phyloP scores from a whole-genome alignment of 2,329 filamentous ascomycete species.

The Aspergillus sp. region DNA sequence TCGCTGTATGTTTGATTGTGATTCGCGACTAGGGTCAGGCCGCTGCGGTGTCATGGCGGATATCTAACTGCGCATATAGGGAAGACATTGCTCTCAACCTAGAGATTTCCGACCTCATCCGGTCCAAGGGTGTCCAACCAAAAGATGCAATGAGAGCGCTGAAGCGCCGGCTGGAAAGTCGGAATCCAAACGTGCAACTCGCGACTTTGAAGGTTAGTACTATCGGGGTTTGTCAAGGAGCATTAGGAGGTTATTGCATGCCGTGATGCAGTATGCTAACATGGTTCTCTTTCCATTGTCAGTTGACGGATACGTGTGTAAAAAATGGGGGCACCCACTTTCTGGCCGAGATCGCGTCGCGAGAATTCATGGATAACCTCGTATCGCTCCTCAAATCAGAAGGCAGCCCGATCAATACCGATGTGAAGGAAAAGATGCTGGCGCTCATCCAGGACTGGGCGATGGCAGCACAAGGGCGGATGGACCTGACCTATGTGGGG shows the following conservation, averaged over 20 bases:
- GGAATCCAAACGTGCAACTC: conserved; percentile 94
- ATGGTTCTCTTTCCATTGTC: background rate
- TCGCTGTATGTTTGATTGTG: conserved; percentile 60
- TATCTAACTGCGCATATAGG: conserved; percentile 38
- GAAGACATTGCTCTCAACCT: conserved; percentile 96
- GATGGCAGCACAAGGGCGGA: conserved; percentile 73
- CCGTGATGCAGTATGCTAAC: conserved; percentile 9
- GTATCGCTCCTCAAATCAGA: conserved; percentile 80
- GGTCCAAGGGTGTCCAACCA: conserved; percentile 93
- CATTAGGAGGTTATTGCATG: too few species aligned
- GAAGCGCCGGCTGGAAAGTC: conserved; percentile 89
- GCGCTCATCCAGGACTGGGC: conserved; percentile 94
- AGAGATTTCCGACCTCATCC: conserved; percentile 94
- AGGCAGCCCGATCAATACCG: conserved; percentile 66
- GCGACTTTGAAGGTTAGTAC: conserved; percentile 74
- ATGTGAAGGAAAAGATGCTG: conserved; percentile 83
- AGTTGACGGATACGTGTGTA: conserved; percentile 95
- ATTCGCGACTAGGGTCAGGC: background rate
- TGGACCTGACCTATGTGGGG: conserved; percentile 75
- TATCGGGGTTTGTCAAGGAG: conserved; percentile 1
- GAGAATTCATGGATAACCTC: conserved; percentile 97
- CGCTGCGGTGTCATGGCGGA: background rate
- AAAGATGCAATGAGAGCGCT: conserved; percentile 97
- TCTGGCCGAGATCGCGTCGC: conserved; percentile 85
- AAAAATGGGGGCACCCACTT: conserved; percentile 98